A percentile compares a stretch with the other conserved stretches of the same genome.
phyloP scores from a whole-genome alignment of 768 basidiomycete genomes.

The Cystofilobasidium capitatum region DNA sequence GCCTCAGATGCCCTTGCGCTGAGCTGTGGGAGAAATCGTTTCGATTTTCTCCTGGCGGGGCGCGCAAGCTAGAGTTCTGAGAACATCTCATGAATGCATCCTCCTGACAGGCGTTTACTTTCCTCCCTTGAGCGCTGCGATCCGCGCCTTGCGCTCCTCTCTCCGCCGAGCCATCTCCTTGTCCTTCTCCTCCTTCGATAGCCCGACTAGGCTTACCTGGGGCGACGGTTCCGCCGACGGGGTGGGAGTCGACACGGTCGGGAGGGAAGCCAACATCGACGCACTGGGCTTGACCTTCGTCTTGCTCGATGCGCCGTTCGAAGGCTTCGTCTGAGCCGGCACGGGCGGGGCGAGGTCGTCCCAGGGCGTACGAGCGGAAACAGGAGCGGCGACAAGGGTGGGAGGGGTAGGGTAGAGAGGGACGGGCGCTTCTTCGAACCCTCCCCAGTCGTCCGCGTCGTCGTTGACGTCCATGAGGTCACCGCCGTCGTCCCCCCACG shows the following conservation, averaged over 20 bases:
- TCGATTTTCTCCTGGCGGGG: too few species aligned
- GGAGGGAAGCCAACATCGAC: not conserved
- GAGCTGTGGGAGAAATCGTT: too few species aligned
- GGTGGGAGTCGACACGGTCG: not conserved
- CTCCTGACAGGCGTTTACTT: too few species aligned
- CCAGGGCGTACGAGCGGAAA: slow-evolving; percentile 28
- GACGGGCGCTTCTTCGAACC: slow-evolving; percentile 34
- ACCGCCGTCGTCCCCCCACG: slow-evolving; percentile 43
- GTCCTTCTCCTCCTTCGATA: slow-evolving; percentile 85
- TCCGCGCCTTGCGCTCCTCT: slow-evolving; percentile 77
- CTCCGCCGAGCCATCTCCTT: slow-evolving; percentile 84
- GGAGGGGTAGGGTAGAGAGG: slow-evolving; percentile 36
- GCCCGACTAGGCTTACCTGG: slow-evolving; percentile 41
- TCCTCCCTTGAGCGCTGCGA: slow-evolving; percentile 38
- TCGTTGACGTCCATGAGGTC: slow-evolving; percentile 90
- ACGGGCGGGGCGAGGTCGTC: slow-evolving; percentile 23
- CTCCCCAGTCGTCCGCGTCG: slow-evolving; percentile 91
- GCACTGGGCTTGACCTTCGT: not conserved
- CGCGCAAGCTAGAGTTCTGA: too few species aligned
- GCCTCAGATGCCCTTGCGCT: not conserved
- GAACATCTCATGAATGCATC: too few species aligned
- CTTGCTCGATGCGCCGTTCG: not conserved
- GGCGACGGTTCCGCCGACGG: slow-evolving; percentile 25
- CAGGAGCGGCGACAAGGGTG: slow-evolving; percentile 25
- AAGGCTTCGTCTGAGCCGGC: not conserved